Evolutionary conservation across 441 rosid species (phyloP).

Genomic region (Eruca vesicaria): DNA sequence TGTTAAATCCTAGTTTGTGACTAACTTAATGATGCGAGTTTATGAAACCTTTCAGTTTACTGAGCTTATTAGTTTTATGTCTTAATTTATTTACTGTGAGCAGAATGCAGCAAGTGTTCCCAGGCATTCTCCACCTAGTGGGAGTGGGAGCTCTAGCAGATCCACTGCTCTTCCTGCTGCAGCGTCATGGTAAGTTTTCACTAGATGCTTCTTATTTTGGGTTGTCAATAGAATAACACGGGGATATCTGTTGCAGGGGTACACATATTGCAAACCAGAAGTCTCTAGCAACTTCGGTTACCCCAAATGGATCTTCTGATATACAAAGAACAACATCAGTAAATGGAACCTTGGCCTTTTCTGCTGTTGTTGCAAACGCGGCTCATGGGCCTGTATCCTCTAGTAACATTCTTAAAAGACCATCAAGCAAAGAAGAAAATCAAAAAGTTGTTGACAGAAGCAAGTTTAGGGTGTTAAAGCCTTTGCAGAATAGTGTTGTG

Average conservation of each 20-base stretch:
- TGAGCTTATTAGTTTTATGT: not conserved
- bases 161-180: slow-evolving; percentile 81
- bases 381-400: slow-evolving; percentile 42
- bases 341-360: slow-evolving; percentile 39
- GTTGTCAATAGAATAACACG: not conserved
- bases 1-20: not conserved
- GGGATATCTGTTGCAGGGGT: slow-evolving; percentile 58
- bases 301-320: slow-evolving; percentile 49
- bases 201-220: not conserved
- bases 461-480: slow-evolving; percentile 42
- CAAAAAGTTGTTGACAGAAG: slow-evolving; percentile 38
- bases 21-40: not conserved
- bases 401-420: slow-evolving; percentile 42
- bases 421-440: slow-evolving; percentile 46
- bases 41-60: not conserved
- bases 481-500: slow-evolving; percentile 39
- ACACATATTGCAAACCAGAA: slow-evolving; percentile 58
- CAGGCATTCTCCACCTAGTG: slow-evolving; percentile 80
- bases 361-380: slow-evolving; percentile 48
- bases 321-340: slow-evolving; percentile 49
- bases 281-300: slow-evolving; percentile 38
- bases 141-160: slow-evolving; percentile 50
- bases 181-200: slow-evolving; percentile 62
- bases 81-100: not conserved
- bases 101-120: slow-evolving; percentile 48